Percentiles rank a stretch among this genome's conserved stretches.
phyloP scores from a whole-genome alignment of 2,329 filamentous ascomycete species.

The Ophiostoma quercus region DNA sequence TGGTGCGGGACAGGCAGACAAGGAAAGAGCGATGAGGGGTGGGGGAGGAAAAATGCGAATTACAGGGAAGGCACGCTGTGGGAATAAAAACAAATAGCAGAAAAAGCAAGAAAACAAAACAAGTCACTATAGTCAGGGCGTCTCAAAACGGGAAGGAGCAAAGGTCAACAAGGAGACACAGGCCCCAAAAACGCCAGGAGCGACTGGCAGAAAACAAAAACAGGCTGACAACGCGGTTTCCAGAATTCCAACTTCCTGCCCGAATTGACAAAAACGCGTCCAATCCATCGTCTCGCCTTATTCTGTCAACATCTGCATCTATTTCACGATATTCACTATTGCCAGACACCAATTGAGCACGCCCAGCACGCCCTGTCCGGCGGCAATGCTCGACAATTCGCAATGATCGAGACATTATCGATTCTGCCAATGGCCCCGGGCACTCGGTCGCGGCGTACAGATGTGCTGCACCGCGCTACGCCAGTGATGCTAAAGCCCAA shows the following conservation, averaged over 20 bases:
- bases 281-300: neutral
- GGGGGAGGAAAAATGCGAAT: neutral
- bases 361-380: neutral
- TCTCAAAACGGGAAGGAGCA: neutral
- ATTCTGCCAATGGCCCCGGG: conserved; percentile 28
- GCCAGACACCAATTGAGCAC: neutral
- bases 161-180: neutral
- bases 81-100: neutral
- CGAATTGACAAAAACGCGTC: neutral
- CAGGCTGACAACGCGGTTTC: neutral
- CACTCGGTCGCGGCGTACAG: conserved; percentile 29
- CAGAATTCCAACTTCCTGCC: neutral
- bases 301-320: neutral
- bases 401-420: conserved; percentile 28
- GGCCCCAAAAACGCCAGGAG: neutral
- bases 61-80: conserved; percentile 8
- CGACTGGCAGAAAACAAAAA: conserved; percentile 18
- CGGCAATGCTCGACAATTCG: conserved; percentile 20
- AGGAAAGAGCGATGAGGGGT: conserved; percentile 5
- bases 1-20: neutral
- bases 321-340: neutral
- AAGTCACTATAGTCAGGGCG: neutral
- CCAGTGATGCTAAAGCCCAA: conserved; percentile 27
- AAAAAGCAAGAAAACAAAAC: neutral
- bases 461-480: conserved; percentile 24